Percentiles rank a stretch among this genome's conserved stretches.
Evolutionary conservation across 2,329 filamentous ascomycete species (phyloP).

Genomic region (Aspergillus sp.): DNA sequence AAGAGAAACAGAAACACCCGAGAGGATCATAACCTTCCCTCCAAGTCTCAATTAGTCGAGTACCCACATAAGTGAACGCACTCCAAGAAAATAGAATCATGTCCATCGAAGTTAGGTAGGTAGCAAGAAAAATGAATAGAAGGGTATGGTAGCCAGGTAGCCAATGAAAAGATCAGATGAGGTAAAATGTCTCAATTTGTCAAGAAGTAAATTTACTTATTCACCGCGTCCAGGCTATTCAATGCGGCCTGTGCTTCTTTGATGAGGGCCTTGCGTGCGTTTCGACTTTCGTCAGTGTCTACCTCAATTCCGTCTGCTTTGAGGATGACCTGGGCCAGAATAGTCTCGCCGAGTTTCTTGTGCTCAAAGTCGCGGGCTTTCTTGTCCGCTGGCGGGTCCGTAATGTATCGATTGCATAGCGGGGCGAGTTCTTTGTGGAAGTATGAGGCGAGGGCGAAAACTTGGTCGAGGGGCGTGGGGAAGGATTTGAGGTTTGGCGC

Average conservation of each 20-base stretch:
- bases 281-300: constrained; percentile 66
- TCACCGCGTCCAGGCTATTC: constrained; percentile 41
- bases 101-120: background rate
- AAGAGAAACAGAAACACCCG: background rate
- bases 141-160: background rate
- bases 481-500: constrained; percentile 42
- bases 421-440: constrained; percentile 45
- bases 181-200: background rate
- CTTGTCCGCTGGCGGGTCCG: constrained; percentile 43
- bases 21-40: background rate
- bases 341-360: constrained; percentile 49
- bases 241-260: constrained; percentile 48
- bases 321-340: constrained; percentile 49
- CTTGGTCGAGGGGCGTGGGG: constrained; percentile 41
- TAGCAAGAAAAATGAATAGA: background rate
- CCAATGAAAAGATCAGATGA: background rate
- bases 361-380: constrained; percentile 49
- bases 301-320: constrained; percentile 73
- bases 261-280: constrained; percentile 53
- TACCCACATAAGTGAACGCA: background rate
- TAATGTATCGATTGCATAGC: constrained; percentile 43
- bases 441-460: constrained; percentile 42
- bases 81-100: background rate
- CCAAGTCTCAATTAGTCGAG: background rate
- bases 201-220: constrained; percentile 14